Percentiles rank a stretch among this genome's conserved stretches.
These are phyloP conservation scores for Fomitopsis palustris DNA, from an alignment of 1,284 basidiomycete species.

Conservation along the genomic window DNA sequence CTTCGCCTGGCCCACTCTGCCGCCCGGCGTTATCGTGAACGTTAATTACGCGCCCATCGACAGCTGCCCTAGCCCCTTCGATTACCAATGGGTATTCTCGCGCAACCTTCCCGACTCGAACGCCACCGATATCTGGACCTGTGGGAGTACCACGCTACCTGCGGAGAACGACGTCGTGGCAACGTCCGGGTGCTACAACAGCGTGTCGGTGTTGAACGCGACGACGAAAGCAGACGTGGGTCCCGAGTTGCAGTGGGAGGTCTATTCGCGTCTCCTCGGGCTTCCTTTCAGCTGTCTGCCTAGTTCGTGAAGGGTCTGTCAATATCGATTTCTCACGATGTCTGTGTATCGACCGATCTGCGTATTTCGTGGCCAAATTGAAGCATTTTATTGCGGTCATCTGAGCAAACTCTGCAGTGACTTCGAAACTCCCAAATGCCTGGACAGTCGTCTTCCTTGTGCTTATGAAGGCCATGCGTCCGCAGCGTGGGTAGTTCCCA, in stretches of 20 bases:
- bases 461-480: too few species aligned
- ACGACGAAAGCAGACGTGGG: slow-evolving; percentile 41
- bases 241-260: slow-evolving; percentile 35
- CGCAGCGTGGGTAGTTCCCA: too few species aligned
- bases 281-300: slow-evolving; percentile 9
- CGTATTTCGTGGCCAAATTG: too few species aligned
- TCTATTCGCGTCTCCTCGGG: slow-evolving; percentile 32
- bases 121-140: slow-evolving; percentile 39
- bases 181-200: slow-evolving; percentile 38
- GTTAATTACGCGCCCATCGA: slow-evolving; percentile 47
- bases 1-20: slow-evolving; percentile 33
- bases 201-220: slow-evolving; percentile 45
- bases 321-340: not conserved
- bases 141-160: slow-evolving; percentile 38
- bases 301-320: not conserved
- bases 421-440: too few species aligned
- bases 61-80: slow-evolving; percentile 32
- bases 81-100: slow-evolving; percentile 44
- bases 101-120: slow-evolving; percentile 30
- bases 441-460: too few species aligned
- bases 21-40: slow-evolving; percentile 39
- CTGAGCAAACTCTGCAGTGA: too few species aligned
- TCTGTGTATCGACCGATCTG: not conserved
- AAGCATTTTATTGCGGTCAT: too few species aligned
- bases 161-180: slow-evolving; percentile 36